Base-by-base conservation (phyloP, 1,284 basidiomycete genomes). In the Moesziomyces sp. region DNA sequence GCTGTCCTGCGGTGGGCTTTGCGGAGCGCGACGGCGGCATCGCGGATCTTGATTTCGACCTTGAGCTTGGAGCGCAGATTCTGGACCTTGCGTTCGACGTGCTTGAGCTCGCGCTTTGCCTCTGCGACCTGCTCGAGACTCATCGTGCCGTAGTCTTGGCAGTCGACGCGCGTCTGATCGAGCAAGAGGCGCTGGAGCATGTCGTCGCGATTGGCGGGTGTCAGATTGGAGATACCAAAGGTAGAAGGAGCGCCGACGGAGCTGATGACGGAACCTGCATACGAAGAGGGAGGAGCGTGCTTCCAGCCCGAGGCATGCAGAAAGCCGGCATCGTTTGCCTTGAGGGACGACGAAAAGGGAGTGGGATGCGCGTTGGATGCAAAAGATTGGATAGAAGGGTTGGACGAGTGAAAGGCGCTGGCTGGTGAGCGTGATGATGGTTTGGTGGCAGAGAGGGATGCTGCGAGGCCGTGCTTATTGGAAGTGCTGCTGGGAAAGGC, bases 1-100 rank as follows among this genome's bases (percentile, higher is more conserved):
- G 71, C 61, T 5, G 74, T 68, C 50, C 62, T 64, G 3, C 70
- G 61, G 52, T 74, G 66, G 49, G 76, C 74, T 34, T 62, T 76
- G 44, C 77, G 74, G 10, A 80, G 58, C 23, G 75, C 75, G n/a
- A 77, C 65, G 35, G 78, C 77, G 19, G 77, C 78, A 46, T 80
- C 78, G 19, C 77, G 58, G 34, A 80, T 76, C 43, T 68, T 63
- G 52, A 63, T 72, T 43, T 79, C 74, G 34, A 80, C 77, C 40
- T 75, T 74, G 54, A 80, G 69, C 52, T 80, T 80, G 43, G 58
- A 61, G 47, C 70, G 68, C 2, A 76, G 52, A 28, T 56, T 65
- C 30, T 58, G 50, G 0, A 74, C 46, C n/a, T 67, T 69, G 40
- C 57, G 50, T 28, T 78, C 77, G 47, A 78, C 56, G 18, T 65